Evolutionary conservation across 2,329 filamentous ascomycete genomes (phyloP).

Genomic region (Phialemonium atrogriseum): DNA sequence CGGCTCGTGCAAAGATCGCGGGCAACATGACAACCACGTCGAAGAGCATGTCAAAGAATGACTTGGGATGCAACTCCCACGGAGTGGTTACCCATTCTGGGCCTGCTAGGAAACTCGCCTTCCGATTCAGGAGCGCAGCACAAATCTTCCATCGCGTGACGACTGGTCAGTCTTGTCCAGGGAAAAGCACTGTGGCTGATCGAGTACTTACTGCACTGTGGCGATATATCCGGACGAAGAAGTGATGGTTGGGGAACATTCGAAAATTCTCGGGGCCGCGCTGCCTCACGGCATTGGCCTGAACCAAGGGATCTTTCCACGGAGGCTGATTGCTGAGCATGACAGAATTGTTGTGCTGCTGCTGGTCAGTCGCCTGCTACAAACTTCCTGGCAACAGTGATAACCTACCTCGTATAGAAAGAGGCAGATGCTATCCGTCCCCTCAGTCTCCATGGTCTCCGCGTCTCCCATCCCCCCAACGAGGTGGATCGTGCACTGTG

Average conservation of each 20-base stretch:
- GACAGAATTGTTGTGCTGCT: slow-evolving; percentile 36
- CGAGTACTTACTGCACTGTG: slow-evolving; percentile 37
- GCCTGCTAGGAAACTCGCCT: slow-evolving; percentile 40
- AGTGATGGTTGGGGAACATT: slow-evolving; percentile 48
- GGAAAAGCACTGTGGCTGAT: neutral
- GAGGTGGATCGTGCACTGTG: slow-evolving; percentile 36
- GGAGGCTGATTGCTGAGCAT: slow-evolving; percentile 21
- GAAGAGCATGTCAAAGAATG: slow-evolving; percentile 40
- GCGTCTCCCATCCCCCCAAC: slow-evolving; percentile 11
- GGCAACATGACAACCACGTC: slow-evolving; percentile 42
- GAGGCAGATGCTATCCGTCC: slow-evolving; percentile 34
- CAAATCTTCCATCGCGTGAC: slow-evolving; percentile 26
- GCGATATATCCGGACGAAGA: slow-evolving; percentile 47
- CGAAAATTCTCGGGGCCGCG: slow-evolving; percentile 38
- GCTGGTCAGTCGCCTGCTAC: slow-evolving; percentile 3
- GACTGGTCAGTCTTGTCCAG: neutral
- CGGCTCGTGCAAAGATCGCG: slow-evolving; percentile 34
- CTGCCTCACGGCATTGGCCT: slow-evolving; percentile 27
- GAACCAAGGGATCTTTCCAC: slow-evolving; percentile 27
- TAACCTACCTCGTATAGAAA: slow-evolving; percentile 45
- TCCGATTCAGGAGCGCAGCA: slow-evolving; percentile 39
- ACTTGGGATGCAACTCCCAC: slow-evolving; percentile 44
- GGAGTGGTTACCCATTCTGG: slow-evolving; percentile 43
- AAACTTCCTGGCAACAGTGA: slow-evolving; percentile 3
- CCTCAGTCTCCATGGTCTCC: slow-evolving; percentile 2